These are phyloP conservation scores for Lactarius indigo DNA, from an alignment of 768 basidiomycete genomes.

Conservation along the genomic window DNA sequence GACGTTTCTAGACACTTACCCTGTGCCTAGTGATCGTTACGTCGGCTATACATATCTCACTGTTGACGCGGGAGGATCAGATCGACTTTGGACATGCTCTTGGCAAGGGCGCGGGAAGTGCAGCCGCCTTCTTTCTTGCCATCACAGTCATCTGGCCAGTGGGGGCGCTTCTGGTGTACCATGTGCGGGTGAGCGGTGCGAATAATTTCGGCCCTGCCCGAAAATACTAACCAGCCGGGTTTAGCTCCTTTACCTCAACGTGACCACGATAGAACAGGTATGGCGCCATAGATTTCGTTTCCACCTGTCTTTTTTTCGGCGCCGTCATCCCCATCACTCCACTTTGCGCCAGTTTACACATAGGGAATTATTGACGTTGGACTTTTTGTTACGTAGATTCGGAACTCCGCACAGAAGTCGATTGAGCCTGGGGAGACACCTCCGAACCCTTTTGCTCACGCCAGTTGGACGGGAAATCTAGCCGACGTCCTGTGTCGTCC, in stretches of 20 bases:
- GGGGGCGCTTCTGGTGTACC: conserved; percentile 72
- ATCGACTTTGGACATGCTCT: conserved; percentile 48
- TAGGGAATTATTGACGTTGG: conserved; percentile 20
- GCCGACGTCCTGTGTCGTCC: conserved; percentile 78
- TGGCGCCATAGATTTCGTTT: conserved; percentile 21
- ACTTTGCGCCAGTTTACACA: conserved; percentile 21
- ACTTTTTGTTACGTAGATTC: conserved; percentile 50
- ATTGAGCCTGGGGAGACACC: conserved; percentile 62
- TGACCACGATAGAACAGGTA: conserved; percentile 96
- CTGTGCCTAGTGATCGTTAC: conserved; percentile 76
- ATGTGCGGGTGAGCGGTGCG: conserved; percentile 65
- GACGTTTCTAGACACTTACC: conserved; percentile 54
- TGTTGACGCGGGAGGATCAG: conserved; percentile 53
- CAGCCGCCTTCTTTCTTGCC: conserved; percentile 71
- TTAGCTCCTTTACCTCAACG: conserved; percentile 77
- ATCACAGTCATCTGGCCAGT: conserved; percentile 81
- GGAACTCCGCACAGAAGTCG: conserved; percentile 77
- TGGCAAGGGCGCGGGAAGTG: conserved; percentile 64
- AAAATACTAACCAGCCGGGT: conserved; percentile 15
- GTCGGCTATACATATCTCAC: conserved; percentile 75
- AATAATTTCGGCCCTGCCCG: background rate
- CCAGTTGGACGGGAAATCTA: conserved; percentile 71
- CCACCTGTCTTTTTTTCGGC: conserved; percentile 20
- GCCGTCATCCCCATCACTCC: conserved; percentile 15
- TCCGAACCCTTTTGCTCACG: conserved; percentile 85